Percentiles rank a stretch among this genome's conserved stretches.
phyloP scores from a whole-genome alignment of 2,329 filamentous ascomycete species.

The Chrysoporthe cubensis region DNA sequence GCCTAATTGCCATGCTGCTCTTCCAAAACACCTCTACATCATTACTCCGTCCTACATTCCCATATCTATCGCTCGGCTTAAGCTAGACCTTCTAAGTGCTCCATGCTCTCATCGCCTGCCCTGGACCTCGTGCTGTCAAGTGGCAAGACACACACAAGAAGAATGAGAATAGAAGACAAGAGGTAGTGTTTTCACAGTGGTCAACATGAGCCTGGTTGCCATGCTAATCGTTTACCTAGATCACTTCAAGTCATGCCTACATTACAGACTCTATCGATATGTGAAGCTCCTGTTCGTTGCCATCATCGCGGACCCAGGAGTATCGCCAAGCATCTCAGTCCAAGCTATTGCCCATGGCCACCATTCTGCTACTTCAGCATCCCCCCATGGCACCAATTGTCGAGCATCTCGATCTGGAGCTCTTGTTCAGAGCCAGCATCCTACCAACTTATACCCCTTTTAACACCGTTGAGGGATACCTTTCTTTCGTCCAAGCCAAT shows the following conservation, averaged over 20 bases:
- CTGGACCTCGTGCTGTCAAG: neutral
- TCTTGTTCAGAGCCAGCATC: too few relatives aligned
- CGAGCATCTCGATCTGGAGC: neutral
- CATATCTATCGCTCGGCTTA: neutral
- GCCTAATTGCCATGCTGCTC: too few relatives aligned
- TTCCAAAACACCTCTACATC: neutral
- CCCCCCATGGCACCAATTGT: neutral
- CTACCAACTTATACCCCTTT: neutral
- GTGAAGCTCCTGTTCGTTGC: neutral
- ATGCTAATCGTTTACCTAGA: neutral
- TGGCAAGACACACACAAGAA: neutral
- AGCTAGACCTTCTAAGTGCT: neutral
- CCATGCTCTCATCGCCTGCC: neutral
- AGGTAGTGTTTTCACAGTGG: neutral
- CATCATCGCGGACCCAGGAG: neutral
- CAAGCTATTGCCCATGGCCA: neutral
- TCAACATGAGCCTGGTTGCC: neutral
- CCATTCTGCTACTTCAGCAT: neutral
- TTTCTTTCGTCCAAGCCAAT: neutral
- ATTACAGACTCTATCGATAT: neutral
- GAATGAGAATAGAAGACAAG: neutral
- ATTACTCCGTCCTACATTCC: neutral
- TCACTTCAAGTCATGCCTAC: neutral
- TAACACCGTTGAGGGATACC: neutral
- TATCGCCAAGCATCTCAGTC: neutral